These are phyloP conservation scores for Neofusicoccum sp. DNA, from an alignment of 2,329 filamentous ascomycete species.

Conservation along the genomic window DNA sequence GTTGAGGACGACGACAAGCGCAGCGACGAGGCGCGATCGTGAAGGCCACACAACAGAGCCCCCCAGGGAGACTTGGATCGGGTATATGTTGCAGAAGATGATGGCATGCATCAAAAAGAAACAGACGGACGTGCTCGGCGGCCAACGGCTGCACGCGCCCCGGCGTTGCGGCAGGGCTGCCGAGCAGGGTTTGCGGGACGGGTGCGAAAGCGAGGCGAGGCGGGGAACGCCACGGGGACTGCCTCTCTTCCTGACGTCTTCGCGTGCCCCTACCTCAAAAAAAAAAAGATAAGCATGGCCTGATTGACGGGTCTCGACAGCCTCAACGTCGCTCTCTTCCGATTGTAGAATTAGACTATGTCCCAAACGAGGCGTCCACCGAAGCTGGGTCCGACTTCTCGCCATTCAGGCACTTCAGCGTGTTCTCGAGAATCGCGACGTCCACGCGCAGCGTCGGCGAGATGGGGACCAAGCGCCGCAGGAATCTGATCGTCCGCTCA, in stretches of 20 bases:
- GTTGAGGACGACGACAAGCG: conserved; percentile 1
- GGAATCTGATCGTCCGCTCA: conserved; percentile 71
- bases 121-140: conserved; percentile 6
- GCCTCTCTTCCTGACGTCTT: neutral
- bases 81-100: conserved; percentile 18
- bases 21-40: conserved; percentile 4
- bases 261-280: conserved; percentile 8
- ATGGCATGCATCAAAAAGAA: conserved; percentile 18
- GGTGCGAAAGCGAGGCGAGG: conserved; percentile 15
- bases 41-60: conserved; percentile 7
- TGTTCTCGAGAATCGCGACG: conserved; percentile 65
- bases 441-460: conserved; percentile 75
- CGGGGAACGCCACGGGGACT: conserved; percentile 14
- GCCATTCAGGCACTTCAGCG: conserved; percentile 17
- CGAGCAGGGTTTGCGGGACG: conserved; percentile 2
- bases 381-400: conserved; percentile 14
- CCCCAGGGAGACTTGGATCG: conserved; percentile 9
- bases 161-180: neutral
- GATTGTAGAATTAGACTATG: conserved; percentile 16
- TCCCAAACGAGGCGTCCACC: conserved; percentile 14
- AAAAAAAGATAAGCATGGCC: conserved; percentile 13
- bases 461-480: conserved; percentile 66
- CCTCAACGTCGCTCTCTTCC: conserved; percentile 13
- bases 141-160: conserved; percentile 14
- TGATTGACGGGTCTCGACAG: conserved; percentile 4